Evolutionary conservation across 1,139 yeast species (phyloP), one percentile per base, ranked within the genome.

Genomic region (Pichia sp.): DNA sequence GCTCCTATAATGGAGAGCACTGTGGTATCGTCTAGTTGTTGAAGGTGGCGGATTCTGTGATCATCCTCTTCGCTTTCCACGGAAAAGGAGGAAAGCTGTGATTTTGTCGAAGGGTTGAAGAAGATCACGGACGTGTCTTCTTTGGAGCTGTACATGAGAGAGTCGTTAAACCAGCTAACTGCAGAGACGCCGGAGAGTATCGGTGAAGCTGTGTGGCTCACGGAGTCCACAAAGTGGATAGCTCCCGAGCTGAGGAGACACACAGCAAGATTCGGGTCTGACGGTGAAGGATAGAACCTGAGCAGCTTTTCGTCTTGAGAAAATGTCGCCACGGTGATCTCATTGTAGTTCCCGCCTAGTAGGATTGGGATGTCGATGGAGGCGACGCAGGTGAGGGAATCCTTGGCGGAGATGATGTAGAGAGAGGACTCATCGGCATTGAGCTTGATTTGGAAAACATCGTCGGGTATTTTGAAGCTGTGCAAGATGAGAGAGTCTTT

Each of bases 401-500:
- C 42, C 12, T 30, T 47, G 4, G 40, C 26, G 16, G 52, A 47
- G 2, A 53, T 36, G 10, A 58, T 12, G 41, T 49, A 50, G 2
- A 58, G 39, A 9, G 23, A n/a, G 1, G 54, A 37, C 37, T 55
- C 56, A 39, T 53, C 44, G 3, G 54, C 41, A 39, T 49, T 58
- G 4, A 58, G 28, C 28, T 47, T 49, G 1, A 58, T 51, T 28
- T 58, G 60, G 12, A 47, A 55, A 31, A 50, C 51, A 45, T 36
- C 57, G 41, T 9, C 55, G 7, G 50, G 56, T 47, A 34, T 48
- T 6, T 52, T 50, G 54, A 52, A 55, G 43, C 48, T 59, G 55
- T 48, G 55, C 53, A 31, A 53, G 18, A 31, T 30, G 7, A 37
- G 30, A 28, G 21, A 18, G 16, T 28, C 16, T 4, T 23, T 21